Evolutionary conservation across 208 protist genomes (phyloP).

Genomic region (Sergeia podlipaevii): DNA sequence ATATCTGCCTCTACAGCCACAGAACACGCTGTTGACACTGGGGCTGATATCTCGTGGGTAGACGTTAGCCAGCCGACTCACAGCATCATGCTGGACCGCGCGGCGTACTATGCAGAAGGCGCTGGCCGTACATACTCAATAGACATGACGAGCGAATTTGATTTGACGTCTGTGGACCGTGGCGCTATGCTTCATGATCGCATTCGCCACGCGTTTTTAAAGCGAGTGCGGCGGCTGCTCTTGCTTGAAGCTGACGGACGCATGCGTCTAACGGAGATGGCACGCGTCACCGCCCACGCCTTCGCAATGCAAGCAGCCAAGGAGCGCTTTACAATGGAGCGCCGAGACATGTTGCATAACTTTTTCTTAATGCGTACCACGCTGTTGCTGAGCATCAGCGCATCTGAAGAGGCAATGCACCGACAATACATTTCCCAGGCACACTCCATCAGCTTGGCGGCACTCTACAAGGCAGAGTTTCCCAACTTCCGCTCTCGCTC

Average conservation of each 20-base stretch:
- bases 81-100: conserved; percentile 15
- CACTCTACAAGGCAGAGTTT: too few relatives aligned
- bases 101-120: conserved; percentile 1
- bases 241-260: conserved; percentile 37
- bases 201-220: neutral
- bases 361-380: conserved; percentile 23
- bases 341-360: conserved; percentile 22
- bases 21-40: neutral
- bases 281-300: conserved; percentile 8
- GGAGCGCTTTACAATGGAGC: conserved; percentile 34
- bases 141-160: conserved; percentile 42
- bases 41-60: conserved; percentile 20
- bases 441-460: too few relatives aligned
- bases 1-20: conserved; percentile 23
- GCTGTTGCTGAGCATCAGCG: too few relatives aligned
- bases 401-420: too few relatives aligned
- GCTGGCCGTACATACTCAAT: conserved; percentile 19
- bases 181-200: neutral
- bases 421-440: too few relatives aligned
- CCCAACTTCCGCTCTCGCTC: too few relatives aligned
- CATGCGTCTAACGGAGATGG: conserved; percentile 17
- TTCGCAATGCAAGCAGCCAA: conserved; percentile 17
- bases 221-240: conserved; percentile 32
- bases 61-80: conserved; percentile 69
- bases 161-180: conserved; percentile 32